A percentile compares a stretch with the other conserved stretches of the same genome.
phyloP scores from a whole-genome alignment of 352 stramenopile genomes.

The Achlya hypogyna region DNA sequence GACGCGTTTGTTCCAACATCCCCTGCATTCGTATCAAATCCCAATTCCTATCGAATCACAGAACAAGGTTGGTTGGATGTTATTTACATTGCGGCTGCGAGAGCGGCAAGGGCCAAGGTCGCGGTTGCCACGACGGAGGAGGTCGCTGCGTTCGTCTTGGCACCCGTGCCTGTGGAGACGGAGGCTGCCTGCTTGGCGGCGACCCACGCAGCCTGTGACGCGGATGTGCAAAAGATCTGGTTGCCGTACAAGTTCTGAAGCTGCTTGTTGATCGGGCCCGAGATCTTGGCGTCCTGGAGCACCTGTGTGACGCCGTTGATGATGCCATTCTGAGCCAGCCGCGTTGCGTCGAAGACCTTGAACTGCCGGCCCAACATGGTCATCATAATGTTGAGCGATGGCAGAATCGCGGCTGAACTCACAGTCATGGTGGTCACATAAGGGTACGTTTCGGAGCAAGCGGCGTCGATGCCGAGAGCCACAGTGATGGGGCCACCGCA shows the following conservation, averaged over 20 bases:
- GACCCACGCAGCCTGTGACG: slow-evolving; percentile 1
- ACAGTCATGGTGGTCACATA: slow-evolving; percentile 12
- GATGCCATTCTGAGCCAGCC: neutral
- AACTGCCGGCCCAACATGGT: neutral
- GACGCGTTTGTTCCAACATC: too few species aligned
- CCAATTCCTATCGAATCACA: too few species aligned
- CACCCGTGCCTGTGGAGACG: neutral
- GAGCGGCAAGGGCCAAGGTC: neutral
- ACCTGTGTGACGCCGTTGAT: slow-evolving; percentile 11
- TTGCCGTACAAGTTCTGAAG: slow-evolving; percentile 16
- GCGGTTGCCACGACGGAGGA: too few species aligned
- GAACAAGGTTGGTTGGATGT: too few species aligned
- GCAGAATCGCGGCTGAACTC: slow-evolving; percentile 1
- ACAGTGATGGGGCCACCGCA: slow-evolving; percentile 11
- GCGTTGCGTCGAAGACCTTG: slow-evolving; percentile 17
- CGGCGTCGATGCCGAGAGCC: neutral
- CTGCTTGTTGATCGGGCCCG: slow-evolving; percentile 11
- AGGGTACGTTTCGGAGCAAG: slow-evolving; percentile 13
- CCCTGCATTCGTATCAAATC: too few species aligned
- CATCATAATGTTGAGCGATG: slow-evolving; percentile 18
- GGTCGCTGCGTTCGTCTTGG: neutral
- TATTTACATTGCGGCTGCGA: neutral
- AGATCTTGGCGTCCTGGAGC: neutral
- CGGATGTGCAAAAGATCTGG: slow-evolving; percentile 15
- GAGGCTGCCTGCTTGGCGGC: neutral